These are phyloP conservation scores for Nyssa sinensis DNA, from an alignment of 148 eudicot genomes.

Conservation along the genomic window DNA sequence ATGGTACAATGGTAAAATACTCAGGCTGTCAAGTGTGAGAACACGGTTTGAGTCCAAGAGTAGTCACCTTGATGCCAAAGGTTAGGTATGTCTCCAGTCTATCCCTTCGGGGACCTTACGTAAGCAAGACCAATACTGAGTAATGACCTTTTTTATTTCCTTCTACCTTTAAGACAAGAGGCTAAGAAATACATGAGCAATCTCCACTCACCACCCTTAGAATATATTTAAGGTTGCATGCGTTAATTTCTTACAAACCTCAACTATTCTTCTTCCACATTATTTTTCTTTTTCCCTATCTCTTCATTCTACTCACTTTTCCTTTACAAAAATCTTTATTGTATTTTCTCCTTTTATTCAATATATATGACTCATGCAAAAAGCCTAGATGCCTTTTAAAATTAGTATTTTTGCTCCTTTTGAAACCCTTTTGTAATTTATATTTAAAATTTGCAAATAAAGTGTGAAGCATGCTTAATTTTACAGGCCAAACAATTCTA, in stretches of 20 bases:
- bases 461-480: not conserved
- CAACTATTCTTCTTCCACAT: not conserved
- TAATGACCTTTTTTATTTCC: no score
- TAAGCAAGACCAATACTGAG: no score
- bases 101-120: no score
- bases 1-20: no score
- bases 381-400: not conserved
- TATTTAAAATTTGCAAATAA: not conserved
- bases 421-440: not conserved
- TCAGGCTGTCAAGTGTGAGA: no score
- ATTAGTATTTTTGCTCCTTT: not conserved
- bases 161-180: no score
- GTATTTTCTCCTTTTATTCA: no score
- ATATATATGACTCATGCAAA: not conserved
- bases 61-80: no score
- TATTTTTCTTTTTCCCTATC: not conserved
- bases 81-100: no score
- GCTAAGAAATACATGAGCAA: no score
- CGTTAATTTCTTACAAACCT: not conserved
- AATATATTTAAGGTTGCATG: not conserved
- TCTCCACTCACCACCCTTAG: no score
- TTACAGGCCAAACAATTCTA: not conserved
- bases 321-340: not conserved
- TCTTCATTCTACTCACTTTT: not conserved
- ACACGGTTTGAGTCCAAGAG: no score